Base-by-base conservation (phyloP, 2,329 filamentous ascomycete species). In the Cercospora janseana region DNA sequence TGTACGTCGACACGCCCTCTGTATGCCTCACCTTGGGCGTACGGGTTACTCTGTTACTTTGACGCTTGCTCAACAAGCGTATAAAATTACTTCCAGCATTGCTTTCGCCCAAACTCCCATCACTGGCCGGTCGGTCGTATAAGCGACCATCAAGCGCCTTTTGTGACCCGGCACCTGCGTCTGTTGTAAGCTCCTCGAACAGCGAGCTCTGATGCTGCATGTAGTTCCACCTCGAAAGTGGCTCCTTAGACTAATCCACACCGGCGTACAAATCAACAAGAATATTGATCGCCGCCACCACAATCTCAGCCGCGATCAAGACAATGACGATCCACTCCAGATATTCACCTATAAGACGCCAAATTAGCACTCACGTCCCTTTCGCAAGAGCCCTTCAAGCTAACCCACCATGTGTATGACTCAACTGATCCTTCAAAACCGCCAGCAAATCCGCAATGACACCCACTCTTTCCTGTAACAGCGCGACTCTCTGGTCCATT, bases 361-460 rank as follows among this genome's bases (percentile, higher is more conserved):
- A 21, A 29, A 16, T 31, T 45, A 47, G 45, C 31, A 35, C 27
- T 6, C 37, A 31, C 18, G 6, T 20, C 28, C 41, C 5, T 10
- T 12, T 16, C 34, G 29, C 24, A 20, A 15, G 21, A 4, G 24
- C 20, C 15, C 40, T 26, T 7, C 31, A 23, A 8, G 23, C 31
- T 12, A 16, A 45, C 75, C 93, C 87, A 52, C 88, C 90, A 69
- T 95, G 90, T 37, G 91, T 90, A 66, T 95, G 90, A 60, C 88
- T 95, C 60, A 97, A 74, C 73, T 97, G 91, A 70, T 96, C 93
- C 71, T 97, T 96, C 46, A 98, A 73, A 52, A 97, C 92, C 3
- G 91, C 88, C 54, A 98, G 72, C 66, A 97, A 70, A 73, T 97
- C 93, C 16, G 88, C 89, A 75, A 97, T 95, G 46, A 98, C 93